Evolutionary conservation across 2,329 filamentous ascomycete species (phyloP).

Genomic region (Volutella citrinella): DNA sequence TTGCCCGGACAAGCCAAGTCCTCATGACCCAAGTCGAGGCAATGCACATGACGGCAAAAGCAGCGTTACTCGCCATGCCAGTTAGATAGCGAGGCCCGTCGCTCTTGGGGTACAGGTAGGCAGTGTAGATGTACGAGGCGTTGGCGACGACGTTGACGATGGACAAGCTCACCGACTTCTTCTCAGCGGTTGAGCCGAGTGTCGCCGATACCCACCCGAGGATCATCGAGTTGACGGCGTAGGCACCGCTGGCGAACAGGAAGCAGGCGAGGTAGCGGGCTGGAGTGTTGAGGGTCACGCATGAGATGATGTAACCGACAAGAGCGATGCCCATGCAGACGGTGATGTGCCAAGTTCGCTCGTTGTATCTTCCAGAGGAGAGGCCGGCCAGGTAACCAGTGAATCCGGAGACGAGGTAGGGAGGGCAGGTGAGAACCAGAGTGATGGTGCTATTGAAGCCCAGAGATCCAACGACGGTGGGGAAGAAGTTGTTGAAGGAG

Average conservation of each 20-base stretch:
- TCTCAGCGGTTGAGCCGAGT: conserved; percentile 41
- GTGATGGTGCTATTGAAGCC: conserved; percentile 46
- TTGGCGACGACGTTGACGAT: conserved; percentile 44
- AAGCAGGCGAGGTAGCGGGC: conserved; percentile 34
- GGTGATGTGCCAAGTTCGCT: conserved; percentile 34
- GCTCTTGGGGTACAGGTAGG: conserved; percentile 40
- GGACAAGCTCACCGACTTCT: conserved; percentile 39
- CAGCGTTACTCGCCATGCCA: conserved; percentile 33
- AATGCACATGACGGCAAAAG: conserved; percentile 23
- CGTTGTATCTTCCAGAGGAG: conserved; percentile 41
- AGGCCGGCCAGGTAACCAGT: conserved; percentile 40
- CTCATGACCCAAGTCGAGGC: conserved; percentile 21
- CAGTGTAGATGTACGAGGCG: conserved; percentile 43
- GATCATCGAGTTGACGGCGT: conserved; percentile 40
- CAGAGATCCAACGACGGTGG: conserved; percentile 37
- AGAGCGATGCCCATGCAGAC: conserved; percentile 36
- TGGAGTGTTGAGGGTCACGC: conserved; percentile 26
- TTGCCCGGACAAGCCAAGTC: conserved; percentile 21
- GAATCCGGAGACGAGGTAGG: conserved; percentile 40
- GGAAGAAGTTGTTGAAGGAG: conserved; percentile 33
- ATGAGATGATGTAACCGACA: conserved; percentile 36
- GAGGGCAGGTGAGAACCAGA: conserved; percentile 45
- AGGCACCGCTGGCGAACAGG: conserved; percentile 33
- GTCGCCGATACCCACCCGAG: conserved; percentile 41
- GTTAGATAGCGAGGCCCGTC: conserved; percentile 40